Conservation (phyloP, 441 rosid species). For the Croton setiger region DNA sequence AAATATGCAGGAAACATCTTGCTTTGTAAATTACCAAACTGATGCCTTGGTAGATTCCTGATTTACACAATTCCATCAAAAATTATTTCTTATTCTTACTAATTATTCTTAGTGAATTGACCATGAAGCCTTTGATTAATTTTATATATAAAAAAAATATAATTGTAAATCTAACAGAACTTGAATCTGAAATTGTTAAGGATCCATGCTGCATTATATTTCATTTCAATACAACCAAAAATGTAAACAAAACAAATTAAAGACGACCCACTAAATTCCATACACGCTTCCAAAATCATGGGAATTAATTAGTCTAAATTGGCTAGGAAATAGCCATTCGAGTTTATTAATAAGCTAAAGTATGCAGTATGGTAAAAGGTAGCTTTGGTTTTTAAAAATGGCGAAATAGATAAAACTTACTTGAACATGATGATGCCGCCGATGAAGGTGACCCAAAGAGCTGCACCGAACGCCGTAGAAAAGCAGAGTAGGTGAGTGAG, state of each 20-base stretch:
- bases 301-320: slow-evolving; percentile 7
- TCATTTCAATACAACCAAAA: background rate
- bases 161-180: background rate
- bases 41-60: slow-evolving; percentile 89
- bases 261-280: background rate
- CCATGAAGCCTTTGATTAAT: background rate
- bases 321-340: background rate
- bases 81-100: background rate
- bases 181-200: background rate
- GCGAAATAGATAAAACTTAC: slow-evolving; percentile 25
- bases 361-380: background rate
- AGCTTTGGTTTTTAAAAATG: background rate
- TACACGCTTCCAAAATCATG: background rate
- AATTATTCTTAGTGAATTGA: background rate
- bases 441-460: slow-evolving; percentile 96
- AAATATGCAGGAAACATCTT: slow-evolving; percentile 96
- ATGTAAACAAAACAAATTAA: background rate
- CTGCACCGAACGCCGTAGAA: slow-evolving; percentile 90
- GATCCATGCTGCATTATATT: background rate
- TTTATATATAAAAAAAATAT: too few relatives aligned
- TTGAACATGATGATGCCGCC: slow-evolving; percentile 98
- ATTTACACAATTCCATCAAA: slow-evolving; percentile 4
- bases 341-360: background rate
- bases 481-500: slow-evolving; percentile 82
- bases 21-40: slow-evolving; percentile 81